Evolutionary conservation across 2,329 filamentous ascomycete genomes (phyloP), one percentile per base, ranked within the genome.

Genomic region (Talaromyces funiculosus): DNA sequence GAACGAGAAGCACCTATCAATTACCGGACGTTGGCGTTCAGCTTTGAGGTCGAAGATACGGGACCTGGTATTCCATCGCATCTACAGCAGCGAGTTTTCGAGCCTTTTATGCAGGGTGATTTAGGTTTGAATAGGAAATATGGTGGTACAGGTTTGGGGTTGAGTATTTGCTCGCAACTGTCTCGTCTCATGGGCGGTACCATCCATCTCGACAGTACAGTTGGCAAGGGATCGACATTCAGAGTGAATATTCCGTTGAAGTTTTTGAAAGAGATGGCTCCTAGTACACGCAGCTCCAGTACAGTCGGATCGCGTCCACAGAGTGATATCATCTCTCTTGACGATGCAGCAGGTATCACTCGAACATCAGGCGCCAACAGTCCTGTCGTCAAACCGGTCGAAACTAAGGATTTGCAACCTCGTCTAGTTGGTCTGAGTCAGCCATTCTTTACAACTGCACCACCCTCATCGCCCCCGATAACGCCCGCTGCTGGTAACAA

Each of bases 31-130:
- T 84, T 90, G 58, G 71, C 86, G 9, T 96, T 96, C 67, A 89
- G 95, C 69, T 96, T 96, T 63, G 89, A 95, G 70, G 90, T 96
- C 0, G 83, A 91, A 70, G 92, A 97, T 66, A 93, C 87, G 0
- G 92, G 92, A 0, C 92, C 91, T 0, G 92, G 92, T 29, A 96
- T 96, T 60, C 85, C 90, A 0, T 83, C 86, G 6, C 78, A 88
- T 64, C 84, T 95, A 73, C 90, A 92, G 67, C 81, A 90, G 60
- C 87, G 87, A 66, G 90, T 97, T 9, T 97, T 97, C 71, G 92
- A 96, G 72, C 92, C 92, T 0, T 97, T 97, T 69, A 90, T 96
- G 0, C 92, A 97, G 73, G 92, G 90, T n/a, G 92, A 96, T 70
- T 78, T 94, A 1, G 90, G 91, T 0, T 77, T 97, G 16, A 95